Evolutionary conservation across 1,139 yeast genomes (phyloP).

Genomic region (Blastobotrys illinoisensis): DNA sequence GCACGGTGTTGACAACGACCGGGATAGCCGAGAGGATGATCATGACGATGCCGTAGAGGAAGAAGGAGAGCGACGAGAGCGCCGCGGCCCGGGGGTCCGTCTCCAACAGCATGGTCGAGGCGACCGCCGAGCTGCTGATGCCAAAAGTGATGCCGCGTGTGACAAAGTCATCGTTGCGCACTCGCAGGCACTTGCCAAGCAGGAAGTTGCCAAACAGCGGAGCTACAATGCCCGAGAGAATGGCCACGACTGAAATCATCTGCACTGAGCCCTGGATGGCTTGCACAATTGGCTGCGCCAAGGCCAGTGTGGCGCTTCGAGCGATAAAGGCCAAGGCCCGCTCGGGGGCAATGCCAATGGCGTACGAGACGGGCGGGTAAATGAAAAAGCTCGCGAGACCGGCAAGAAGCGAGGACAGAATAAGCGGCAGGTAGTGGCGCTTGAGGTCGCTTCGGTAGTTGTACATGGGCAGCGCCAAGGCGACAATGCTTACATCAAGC

Average conservation of each 20-base stretch:
- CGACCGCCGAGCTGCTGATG: constrained; percentile 74
- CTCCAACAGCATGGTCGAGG: constrained; percentile 66
- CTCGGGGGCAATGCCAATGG: constrained; percentile 54
- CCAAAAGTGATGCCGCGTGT: constrained; percentile 75
- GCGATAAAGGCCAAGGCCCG: constrained; percentile 73
- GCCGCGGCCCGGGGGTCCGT: constrained; percentile 79
- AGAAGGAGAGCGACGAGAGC: constrained; percentile 65
- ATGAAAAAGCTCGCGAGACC: constrained; percentile 56
- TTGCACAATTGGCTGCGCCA: constrained; percentile 66
- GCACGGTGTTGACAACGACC: constrained; percentile 39
- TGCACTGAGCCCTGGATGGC: constrained; percentile 65
- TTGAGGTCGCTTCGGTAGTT: constrained; percentile 62
- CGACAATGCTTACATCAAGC: constrained; percentile 72
- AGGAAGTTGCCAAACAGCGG: constrained; percentile 60
- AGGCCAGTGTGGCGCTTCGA: constrained; percentile 73
- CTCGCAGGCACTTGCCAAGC: constrained; percentile 40
- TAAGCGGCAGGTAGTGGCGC: constrained; percentile 51
- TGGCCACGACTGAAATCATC: constrained; percentile 74
- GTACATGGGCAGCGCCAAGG: constrained; percentile 72
- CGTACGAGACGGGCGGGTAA: constrained; percentile 63
- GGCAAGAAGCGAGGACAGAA: constrained; percentile 55
- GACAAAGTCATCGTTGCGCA: constrained; percentile 60
- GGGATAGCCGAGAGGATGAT: constrained; percentile 59
- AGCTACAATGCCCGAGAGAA: constrained; percentile 71
- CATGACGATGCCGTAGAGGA: constrained; percentile 68